These are phyloP conservation scores for Ustilago hordei DNA, from an alignment of 1,284 basidiomycete genomes.

Conservation along the genomic window DNA sequence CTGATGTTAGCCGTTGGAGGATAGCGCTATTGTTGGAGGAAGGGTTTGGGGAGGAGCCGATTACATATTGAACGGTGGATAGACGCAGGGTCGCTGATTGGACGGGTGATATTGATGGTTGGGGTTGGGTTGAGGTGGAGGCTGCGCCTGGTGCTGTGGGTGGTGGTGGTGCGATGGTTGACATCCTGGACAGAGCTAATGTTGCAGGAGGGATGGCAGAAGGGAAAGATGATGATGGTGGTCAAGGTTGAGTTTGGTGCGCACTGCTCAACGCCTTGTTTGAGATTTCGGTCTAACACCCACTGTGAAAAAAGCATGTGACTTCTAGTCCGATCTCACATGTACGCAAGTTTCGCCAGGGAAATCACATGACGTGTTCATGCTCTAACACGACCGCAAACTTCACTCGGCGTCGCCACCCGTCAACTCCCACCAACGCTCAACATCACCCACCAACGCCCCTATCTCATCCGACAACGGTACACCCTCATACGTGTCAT, in stretches of 20 bases:
- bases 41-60: neutral
- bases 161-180: neutral
- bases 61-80: neutral
- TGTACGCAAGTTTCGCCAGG: neutral
- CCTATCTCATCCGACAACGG: too few relatives aligned
- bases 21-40: neutral
- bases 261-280: neutral
- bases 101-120: constrained; percentile 2
- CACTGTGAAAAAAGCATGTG: too few relatives aligned
- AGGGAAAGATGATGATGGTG: neutral
- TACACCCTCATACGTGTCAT: too few relatives aligned
- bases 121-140: neutral
- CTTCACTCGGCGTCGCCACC: too few relatives aligned
- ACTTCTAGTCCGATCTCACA: too few relatives aligned
- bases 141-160: neutral
- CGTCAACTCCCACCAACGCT: too few relatives aligned
- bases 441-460: too few relatives aligned
- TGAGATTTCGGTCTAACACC: too few relatives aligned
- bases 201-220: neutral
- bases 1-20: neutral
- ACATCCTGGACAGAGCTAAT: neutral
- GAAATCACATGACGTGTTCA: too few relatives aligned
- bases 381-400: too few relatives aligned
- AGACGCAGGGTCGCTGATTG: constrained; percentile 9
- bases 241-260: neutral